These are phyloP conservation scores for Truncatella angustata DNA, from an alignment of 2,329 filamentous ascomycete genomes.

Conservation along the genomic window DNA sequence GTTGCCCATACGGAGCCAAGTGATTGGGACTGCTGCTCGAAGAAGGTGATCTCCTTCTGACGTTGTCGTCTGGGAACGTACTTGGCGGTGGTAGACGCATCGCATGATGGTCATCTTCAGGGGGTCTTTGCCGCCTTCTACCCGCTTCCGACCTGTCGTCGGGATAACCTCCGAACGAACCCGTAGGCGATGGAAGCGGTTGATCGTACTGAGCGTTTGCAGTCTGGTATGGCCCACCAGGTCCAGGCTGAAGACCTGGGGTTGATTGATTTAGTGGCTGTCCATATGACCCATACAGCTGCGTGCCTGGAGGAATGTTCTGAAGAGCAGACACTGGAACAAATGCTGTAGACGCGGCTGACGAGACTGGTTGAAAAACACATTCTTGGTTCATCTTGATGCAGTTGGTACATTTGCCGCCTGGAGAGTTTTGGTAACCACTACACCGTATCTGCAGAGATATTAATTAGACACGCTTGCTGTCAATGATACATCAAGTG, in stretches of 20 bases:
- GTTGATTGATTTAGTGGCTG: too few relatives aligned
- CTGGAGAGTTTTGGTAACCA: constrained; percentile 56
- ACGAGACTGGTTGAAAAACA: constrained; percentile 59
- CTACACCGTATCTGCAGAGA: constrained; percentile 55
- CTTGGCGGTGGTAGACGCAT: constrained; percentile 46
- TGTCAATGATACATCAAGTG: constrained; percentile 2
- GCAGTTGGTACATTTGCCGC: constrained; percentile 60
- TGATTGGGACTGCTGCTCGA: constrained; percentile 48
- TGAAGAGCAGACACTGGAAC: constrained; percentile 57
- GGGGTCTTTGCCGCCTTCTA: constrained; percentile 35
- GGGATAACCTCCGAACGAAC: constrained; percentile 33
- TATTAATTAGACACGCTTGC: constrained; percentile 22
- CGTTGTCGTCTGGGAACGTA: constrained; percentile 45
- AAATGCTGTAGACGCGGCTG: constrained; percentile 54
- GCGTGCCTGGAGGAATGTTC: constrained; percentile 57
- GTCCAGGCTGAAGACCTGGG: too few relatives aligned
- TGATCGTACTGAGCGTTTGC: constrained; percentile 26
- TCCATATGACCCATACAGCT: constrained; percentile 56
- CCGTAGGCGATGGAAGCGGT: constrained; percentile 34
- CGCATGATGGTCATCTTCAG: constrained; percentile 32
- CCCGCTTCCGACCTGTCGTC: constrained; percentile 32
- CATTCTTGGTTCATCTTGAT: constrained; percentile 62
- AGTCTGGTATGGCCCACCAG: constrained; percentile 19
- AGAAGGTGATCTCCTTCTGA: constrained; percentile 50
- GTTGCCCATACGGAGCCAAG: constrained; percentile 36